A percentile compares a stretch with the other conserved stretches of the same genome.
Conservation (phyloP, 805 yeast species). For the Barnettozyma salicaria region DNA sequence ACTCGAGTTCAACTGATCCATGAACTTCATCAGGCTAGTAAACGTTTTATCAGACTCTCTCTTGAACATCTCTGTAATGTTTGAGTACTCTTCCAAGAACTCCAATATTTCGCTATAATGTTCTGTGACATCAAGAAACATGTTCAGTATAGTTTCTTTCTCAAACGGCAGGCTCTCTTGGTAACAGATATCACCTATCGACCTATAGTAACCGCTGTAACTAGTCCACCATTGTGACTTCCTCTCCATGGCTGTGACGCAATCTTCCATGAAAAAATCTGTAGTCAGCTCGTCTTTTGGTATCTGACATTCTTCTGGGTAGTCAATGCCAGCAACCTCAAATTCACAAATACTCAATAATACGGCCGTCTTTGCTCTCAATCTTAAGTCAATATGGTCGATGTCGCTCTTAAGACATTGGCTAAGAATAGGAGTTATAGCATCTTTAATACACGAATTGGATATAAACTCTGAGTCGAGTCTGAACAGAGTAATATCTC, state of each 20-base stretch:
- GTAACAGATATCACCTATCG: slow-evolving; percentile 46
- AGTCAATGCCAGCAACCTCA: slow-evolving; percentile 36
- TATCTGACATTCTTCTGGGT: slow-evolving; percentile 26
- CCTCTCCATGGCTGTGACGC: slow-evolving; percentile 37
- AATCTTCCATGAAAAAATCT: slow-evolving; percentile 30
- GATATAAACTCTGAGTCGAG: slow-evolving; percentile 11
- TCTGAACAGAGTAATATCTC: slow-evolving; percentile 11
- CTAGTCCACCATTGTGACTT: slow-evolving; percentile 69
- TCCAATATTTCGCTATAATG: slow-evolving; percentile 22
- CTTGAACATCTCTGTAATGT: slow-evolving; percentile 16
- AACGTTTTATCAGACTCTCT: slow-evolving; percentile 14
- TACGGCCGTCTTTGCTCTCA: slow-evolving; percentile 37
- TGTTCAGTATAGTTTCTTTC: slow-evolving; percentile 41
- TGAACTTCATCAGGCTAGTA: slow-evolving; percentile 8
- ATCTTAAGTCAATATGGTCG: slow-evolving; percentile 32
- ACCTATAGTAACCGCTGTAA: slow-evolving; percentile 58
- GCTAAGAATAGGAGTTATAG: slow-evolving; percentile 35
- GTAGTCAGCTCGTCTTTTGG: too few relatives aligned
- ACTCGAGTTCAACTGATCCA: slow-evolving; percentile 12
- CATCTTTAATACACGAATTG: slow-evolving; percentile 33
- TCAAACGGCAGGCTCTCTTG: slow-evolving; percentile 47
- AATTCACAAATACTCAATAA: slow-evolving; percentile 51
- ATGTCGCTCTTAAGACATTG: slow-evolving; percentile 37
- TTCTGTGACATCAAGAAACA: slow-evolving; percentile 44
- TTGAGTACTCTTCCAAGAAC: slow-evolving; percentile 17